Base-by-base conservation (phyloP, 192 early-diverging fungal species). In the Physocladia obscura region DNA sequence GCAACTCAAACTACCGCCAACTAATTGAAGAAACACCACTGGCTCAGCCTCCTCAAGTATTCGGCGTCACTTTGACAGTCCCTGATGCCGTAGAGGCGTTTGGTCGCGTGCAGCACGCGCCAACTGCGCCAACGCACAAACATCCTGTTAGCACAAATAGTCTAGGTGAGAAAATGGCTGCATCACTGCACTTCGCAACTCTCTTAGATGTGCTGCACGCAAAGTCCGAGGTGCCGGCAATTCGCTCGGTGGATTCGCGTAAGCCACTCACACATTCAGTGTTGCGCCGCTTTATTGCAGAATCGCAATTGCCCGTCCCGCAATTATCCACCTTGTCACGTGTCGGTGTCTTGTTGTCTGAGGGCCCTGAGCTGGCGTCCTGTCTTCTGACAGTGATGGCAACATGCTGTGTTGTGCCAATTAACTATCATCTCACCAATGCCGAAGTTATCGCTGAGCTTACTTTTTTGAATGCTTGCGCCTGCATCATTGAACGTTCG, bases 321-420 rank as follows among this genome's bases (percentile, higher is more conserved):
- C 39, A 44, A 19, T 19, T 62, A 13, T 29, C 60, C 15, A 8
- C 11, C 2, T 15, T 22, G 1, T 62, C 60, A 22, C 60, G 60
- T 50, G 60, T 80, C 26, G 79, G 60, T 34, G 60, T 80, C 26
- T 52, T 67, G 30, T 49, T 80, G n/a, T 69, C 79, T 35, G 74
- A 80, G 47, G 76, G 79, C 1, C 76, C 79, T 24, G 58, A 57
- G 15, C 68, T 77, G 21, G 79, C 58, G 22, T 49, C 60, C 35
- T 73, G 65, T 34, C 38, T 81, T 19, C 34, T 81, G 35, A 49
- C 70, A 32, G 63, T 81, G 13, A 63, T 76, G 56, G 31, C 76
- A 17, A 52, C 59, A 49, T 70, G 73, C 47, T 68, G 74, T 49
- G 77, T 58, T 29, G 62, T 71, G 13, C 79, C 79, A 13, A 74